These are phyloP conservation scores for Penicillium sp. DNA, from an alignment of 2,329 filamentous ascomycete genomes.

Conservation along the genomic window DNA sequence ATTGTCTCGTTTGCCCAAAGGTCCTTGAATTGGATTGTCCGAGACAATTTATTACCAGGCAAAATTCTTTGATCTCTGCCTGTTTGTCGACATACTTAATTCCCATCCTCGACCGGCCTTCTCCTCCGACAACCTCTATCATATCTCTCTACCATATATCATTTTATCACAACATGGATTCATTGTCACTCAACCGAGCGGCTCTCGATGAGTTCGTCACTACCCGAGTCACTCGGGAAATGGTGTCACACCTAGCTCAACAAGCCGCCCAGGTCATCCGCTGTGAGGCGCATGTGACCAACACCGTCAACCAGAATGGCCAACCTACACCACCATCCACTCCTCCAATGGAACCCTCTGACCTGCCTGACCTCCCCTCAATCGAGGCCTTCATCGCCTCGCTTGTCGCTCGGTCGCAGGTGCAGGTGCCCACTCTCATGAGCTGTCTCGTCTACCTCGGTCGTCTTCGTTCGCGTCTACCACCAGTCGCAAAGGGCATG, in stretches of 20 bases:
- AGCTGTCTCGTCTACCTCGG: conserved; percentile 90
- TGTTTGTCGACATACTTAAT: conserved; percentile 2
- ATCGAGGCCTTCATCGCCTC: conserved; percentile 90
- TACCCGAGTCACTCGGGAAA: conserved; percentile 49
- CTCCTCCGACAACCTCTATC: conserved; percentile 12
- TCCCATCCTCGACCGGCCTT: neutral
- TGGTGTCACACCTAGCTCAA: conserved; percentile 49
- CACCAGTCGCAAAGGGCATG: conserved; percentile 93
- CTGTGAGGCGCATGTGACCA: conserved; percentile 53
- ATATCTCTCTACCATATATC: no score
- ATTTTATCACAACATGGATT: conserved; percentile 9
- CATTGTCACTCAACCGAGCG: conserved; percentile 38
- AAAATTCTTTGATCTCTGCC: neutral
- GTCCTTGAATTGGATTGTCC: neutral
- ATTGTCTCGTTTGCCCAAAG: neutral
- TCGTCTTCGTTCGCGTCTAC: conserved; percentile 78
- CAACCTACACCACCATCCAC: conserved; percentile 62
- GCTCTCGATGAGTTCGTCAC: conserved; percentile 51
- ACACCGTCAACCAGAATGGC: conserved; percentile 46
- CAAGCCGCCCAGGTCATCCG: conserved; percentile 51
- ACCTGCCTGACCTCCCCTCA: conserved; percentile 63
- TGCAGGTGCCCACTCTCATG: conserved; percentile 97
- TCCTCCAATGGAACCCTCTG: conserved; percentile 51
- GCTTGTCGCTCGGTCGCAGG: conserved; percentile 87
- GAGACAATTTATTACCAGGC: neutral